Evolutionary conservation across 371 early-diverging fungal species (phyloP).

Genomic region (Rhizomucor pusillus): DNA sequence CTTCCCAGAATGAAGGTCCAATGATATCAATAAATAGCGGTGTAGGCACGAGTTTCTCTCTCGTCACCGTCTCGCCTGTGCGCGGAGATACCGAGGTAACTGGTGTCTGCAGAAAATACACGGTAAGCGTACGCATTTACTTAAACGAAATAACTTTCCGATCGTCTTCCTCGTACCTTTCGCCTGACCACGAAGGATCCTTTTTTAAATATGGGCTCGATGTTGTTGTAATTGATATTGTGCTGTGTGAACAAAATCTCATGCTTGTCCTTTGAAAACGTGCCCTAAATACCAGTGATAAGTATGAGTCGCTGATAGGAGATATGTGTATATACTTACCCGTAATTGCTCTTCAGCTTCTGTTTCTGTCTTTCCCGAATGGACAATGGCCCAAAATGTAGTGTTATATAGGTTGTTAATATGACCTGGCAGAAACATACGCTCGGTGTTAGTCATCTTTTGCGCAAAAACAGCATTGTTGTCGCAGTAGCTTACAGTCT

Average conservation of each 20-base stretch:
- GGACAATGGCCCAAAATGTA: conserved; percentile 90
- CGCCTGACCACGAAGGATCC: conserved; percentile 78
- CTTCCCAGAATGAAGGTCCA: conserved; percentile 81
- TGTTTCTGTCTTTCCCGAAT: conserved; percentile 58
- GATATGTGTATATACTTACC: conserved; percentile 42
- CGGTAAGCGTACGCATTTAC: background rate
- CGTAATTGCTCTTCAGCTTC: conserved; percentile 67
- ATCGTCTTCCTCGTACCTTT: conserved; percentile 25
- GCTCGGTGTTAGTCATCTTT: no score
- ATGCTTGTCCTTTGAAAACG: conserved; percentile 85
- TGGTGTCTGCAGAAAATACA: conserved; percentile 28
- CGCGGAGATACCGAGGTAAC: conserved; percentile 40
- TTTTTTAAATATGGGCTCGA: conserved; percentile 81
- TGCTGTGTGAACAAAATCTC: conserved; percentile 84
- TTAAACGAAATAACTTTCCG: background rate
- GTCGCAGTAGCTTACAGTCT: conserved; percentile 67
- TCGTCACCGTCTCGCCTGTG: conserved; percentile 25
- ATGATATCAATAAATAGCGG: conserved; percentile 84
- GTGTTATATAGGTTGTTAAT: conserved; percentile 93
- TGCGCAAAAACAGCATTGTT: no score
- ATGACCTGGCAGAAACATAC: conserved; percentile 47
- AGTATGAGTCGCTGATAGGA: no score
- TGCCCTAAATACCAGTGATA: conserved; percentile 48
- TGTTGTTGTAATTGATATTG: conserved; percentile 85
- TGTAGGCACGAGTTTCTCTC: conserved; percentile 39